phyloP scores from a whole-genome alignment of 2,329 filamentous ascomycete genomes.

The Aspergillus quadricinctus region DNA sequence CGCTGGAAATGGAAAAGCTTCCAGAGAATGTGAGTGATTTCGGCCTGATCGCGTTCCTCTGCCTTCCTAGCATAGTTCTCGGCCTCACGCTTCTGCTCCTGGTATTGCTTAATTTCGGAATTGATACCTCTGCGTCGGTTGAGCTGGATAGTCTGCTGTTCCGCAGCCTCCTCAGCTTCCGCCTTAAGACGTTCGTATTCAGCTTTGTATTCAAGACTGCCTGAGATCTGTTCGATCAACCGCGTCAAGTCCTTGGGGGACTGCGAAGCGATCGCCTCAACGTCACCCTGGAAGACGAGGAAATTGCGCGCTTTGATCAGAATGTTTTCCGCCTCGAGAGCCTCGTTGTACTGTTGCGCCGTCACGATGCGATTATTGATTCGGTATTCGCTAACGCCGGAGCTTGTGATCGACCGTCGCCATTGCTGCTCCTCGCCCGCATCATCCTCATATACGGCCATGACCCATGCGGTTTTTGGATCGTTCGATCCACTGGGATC shows the following conservation, averaged over 20 bases:
- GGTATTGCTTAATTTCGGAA: slow-evolving; percentile 95
- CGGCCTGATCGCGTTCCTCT: slow-evolving; percentile 82
- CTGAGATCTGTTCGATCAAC: slow-evolving; percentile 95
- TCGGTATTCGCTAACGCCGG: slow-evolving; percentile 88
- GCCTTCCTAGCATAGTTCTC: slow-evolving; percentile 90
- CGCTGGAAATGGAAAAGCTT: slow-evolving; percentile 94
- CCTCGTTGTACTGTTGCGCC: slow-evolving; percentile 88
- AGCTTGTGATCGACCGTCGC: slow-evolving; percentile 89
- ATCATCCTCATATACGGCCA: slow-evolving; percentile 98
- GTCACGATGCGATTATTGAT: slow-evolving; percentile 91
- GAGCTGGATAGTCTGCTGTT: slow-evolving; percentile 84
- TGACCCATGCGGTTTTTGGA: slow-evolving; percentile 95
- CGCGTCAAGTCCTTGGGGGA: slow-evolving; percentile 90
- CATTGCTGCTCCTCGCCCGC: slow-evolving; percentile 90
- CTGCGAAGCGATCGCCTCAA: slow-evolving; percentile 93
- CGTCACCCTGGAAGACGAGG: slow-evolving; percentile 95
- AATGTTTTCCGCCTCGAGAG: slow-evolving; percentile 89
- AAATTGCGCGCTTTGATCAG: slow-evolving; percentile 98
- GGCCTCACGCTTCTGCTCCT: slow-evolving; percentile 92
- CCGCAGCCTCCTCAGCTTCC: slow-evolving; percentile 78
- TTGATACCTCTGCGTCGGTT: slow-evolving; percentile 90
- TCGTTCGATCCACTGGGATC: slow-evolving; percentile 59
- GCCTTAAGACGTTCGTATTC: slow-evolving; percentile 90
- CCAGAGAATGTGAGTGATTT: slow-evolving; percentile 92
- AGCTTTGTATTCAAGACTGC: slow-evolving; percentile 87